phyloP scores from a whole-genome alignment of 2,329 filamentous ascomycete genomes.

The Pestalotiopsis sp. region DNA sequence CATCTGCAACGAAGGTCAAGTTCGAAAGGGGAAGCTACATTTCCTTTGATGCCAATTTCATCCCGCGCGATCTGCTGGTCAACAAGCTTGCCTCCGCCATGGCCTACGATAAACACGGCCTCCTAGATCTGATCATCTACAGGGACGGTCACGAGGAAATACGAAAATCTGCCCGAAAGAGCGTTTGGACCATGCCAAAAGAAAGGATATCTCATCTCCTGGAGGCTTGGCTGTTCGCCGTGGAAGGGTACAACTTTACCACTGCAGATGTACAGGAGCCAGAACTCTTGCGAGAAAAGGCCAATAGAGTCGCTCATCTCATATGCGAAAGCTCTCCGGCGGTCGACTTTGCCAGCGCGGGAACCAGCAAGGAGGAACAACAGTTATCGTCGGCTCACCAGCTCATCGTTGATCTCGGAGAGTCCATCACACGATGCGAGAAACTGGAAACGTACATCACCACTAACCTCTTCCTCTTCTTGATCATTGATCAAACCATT shows the following conservation, averaged over 20 bases:
- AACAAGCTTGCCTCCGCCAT: not conserved
- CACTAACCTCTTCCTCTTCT: slow-evolving; percentile 2
- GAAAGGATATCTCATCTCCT: not conserved
- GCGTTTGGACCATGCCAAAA: slow-evolving; percentile 4
- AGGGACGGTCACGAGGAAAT: slow-evolving; percentile 3
- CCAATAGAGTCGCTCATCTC: not conserved
- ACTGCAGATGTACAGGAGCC: not conserved
- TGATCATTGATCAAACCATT: not conserved
- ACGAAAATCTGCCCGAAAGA: slow-evolving; percentile 4
- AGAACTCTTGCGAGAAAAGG: too few relatives aligned
- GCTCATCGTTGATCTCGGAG: not conserved
- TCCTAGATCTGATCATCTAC: not conserved
- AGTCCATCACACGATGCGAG: not conserved
- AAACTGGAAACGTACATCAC: not conserved
- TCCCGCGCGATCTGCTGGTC: not conserved
- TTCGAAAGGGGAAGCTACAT: not conserved
- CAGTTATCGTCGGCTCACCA: not conserved
- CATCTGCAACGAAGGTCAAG: not conserved
- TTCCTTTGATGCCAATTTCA: not conserved
- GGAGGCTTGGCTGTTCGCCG: not conserved
- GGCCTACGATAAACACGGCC: slow-evolving; percentile 4
- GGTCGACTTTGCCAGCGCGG: not conserved
- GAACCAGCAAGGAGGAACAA: not conserved
- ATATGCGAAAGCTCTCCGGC: not conserved
- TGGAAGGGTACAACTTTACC: slow-evolving; percentile 1